Evolutionary conservation across 140 eudicot species (phyloP), one percentile per base, ranked within the genome.

Genomic region (Erigeron philadelphicus): DNA sequence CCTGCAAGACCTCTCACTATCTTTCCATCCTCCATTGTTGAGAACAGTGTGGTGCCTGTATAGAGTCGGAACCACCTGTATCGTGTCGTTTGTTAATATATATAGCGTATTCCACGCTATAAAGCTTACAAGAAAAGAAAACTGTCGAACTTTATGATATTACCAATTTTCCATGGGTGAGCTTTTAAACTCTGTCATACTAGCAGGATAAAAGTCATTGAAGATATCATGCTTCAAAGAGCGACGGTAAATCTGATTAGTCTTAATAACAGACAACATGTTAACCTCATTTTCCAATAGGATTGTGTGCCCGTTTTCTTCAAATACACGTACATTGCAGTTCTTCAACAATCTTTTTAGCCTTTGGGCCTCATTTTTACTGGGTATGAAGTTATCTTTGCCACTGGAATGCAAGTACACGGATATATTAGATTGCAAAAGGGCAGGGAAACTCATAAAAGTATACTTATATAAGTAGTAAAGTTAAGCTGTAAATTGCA

Each of bases 1-100:
- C 99, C 99, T 6, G 71, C 75, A 44, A 93, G 85, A 72, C 99
- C 97, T 70, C 89, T 81, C 57, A 89, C 97, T 78, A 93, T 83
- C 70, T 73, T 89, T 42, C 99, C 99, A 81, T 93, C 86, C 55
- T 81, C 86, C 80, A 65, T 61, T 5, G 98, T 89, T 35, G 98
- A 93, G 52, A 87, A 77, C 81, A 83, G 73, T 19, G 77, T 87
- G 4, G 90, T 81, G 52, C 93, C 83, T 17, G 69, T 66, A 31
- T 16, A 72, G 71, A 78, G 63, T 0, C 56, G 56, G 56, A 12
- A 50, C 56, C n/a, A 50, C 56, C 56, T 50, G 56, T 10, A 15
- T 52, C 0, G 66, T 46, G 60, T 80, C 60, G 44, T 38, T 25
- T 58, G 11, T 55, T 42, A 19, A 18, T 40, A 11, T 52, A 6